Base-by-base conservation (phyloP, 2,329 filamentous ascomycete species). In the Epichloe hybrida region DNA sequence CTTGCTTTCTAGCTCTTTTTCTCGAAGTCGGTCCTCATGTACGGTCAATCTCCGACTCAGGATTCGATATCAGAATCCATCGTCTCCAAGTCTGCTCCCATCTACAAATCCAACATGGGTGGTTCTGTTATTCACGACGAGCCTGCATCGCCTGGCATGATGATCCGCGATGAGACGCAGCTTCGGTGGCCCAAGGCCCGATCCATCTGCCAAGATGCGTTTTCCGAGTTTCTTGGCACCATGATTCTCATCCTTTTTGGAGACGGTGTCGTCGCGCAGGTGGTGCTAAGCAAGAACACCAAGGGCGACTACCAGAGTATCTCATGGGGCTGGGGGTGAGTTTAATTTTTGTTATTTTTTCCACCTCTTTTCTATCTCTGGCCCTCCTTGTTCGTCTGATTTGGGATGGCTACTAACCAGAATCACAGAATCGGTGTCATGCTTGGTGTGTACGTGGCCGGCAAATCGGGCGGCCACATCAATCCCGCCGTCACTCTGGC, bases 401-500 rank as follows among this genome's bases (percentile, higher is more conserved):
- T 27, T 21, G 9, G 7, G 20, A 4, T 36, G 31, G 35, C 36
- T 2, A 23, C 39, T 49, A 17, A 46, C 46, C 13, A 3, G 27
- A 15, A 2, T 8, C 12, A n/a, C 47, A 72, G 80, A 36, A 67
- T 86, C 20, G 82, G 78, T 11, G 79, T 84, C 54, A 84, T 85
- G 79, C 70, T 86, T 3, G 81, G 82, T 4, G 76, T 86, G 40
- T 86, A 86, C 58, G 74, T 77, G n/a, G 72, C 72, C 5, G 76
- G 76, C 48, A 81, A 84, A 57, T 81, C 77, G 3, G 83, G 83
- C 7, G 81, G 77, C 1, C 83, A 86, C 59, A 70, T 88, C 56
- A 84, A 83, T 59, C 81, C 84, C 0, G 84, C 81, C n/a, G 76
- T 88, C 15, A 86, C 83, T 1, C 72, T 88, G 31, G 74, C 77